phyloP scores from a whole-genome alignment of 2,329 filamentous ascomycete genomes.

The Colletotrichum tropicicola region DNA sequence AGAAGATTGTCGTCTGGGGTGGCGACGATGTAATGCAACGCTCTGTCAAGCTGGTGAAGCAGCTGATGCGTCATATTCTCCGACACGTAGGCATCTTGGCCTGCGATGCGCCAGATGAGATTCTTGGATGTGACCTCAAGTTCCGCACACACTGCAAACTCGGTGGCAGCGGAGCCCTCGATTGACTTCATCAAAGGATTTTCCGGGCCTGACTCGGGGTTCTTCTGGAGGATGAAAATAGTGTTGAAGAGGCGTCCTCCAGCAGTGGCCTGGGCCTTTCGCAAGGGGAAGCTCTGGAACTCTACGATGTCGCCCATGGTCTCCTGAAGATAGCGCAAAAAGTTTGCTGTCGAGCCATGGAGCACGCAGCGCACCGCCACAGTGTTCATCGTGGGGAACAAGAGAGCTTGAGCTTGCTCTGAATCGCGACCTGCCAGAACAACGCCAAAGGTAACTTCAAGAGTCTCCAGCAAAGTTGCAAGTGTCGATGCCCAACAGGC shows the following conservation, averaged over 20 bases:
- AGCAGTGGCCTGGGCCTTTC: slow-evolving; percentile 65
- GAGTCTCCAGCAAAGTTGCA: slow-evolving; percentile 65
- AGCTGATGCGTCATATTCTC: slow-evolving; percentile 56
- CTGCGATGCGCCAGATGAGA: slow-evolving; percentile 78
- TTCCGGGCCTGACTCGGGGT: slow-evolving; percentile 1
- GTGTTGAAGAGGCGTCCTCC: slow-evolving; percentile 59
- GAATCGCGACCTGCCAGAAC: slow-evolving; percentile 87
- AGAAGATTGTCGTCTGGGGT: slow-evolving; percentile 61
- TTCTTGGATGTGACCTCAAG: slow-evolving; percentile 68
- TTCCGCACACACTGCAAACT: slow-evolving; percentile 86
- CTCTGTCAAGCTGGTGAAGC: slow-evolving; percentile 65
- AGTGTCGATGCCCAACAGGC: slow-evolving; percentile 79
- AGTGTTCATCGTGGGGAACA: slow-evolving; percentile 95
- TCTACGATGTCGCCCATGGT: slow-evolving; percentile 72
- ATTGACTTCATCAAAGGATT: slow-evolving; percentile 68
- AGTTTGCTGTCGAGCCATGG: slow-evolving; percentile 70
- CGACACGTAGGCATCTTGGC: slow-evolving; percentile 65
- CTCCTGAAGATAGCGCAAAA: slow-evolving; percentile 79
- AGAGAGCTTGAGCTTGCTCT: slow-evolving; percentile 70
- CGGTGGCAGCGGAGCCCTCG: slow-evolving; percentile 72
- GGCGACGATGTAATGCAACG: slow-evolving; percentile 65
- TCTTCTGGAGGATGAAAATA: slow-evolving; percentile 63
- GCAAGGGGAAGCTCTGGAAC: slow-evolving; percentile 80
- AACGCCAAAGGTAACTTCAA: slow-evolving; percentile 85
- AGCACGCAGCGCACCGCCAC: slow-evolving; percentile 78